Percentiles rank a stretch among this genome's conserved stretches.
Conservation (phyloP, 345 rosid genomes). For the Brassica carinata region DNA sequence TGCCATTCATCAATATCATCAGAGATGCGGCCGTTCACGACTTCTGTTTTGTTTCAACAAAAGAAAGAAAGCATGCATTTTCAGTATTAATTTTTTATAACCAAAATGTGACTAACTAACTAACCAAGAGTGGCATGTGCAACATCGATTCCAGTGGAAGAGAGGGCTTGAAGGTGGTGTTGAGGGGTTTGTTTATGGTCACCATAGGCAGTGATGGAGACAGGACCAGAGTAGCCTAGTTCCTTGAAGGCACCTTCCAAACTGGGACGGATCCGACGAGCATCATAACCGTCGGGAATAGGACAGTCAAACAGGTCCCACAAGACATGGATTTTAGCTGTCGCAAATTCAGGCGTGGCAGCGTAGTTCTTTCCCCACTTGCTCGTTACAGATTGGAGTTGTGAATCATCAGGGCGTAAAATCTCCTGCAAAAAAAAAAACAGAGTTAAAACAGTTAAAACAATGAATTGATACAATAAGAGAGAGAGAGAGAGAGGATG, state of each 20-base stretch:
- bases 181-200: background rate
- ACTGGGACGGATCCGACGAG: background rate
- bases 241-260: background rate
- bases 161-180: background rate
- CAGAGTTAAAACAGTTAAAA: no score
- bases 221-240: background rate
- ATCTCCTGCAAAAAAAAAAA: background rate
- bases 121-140: background rate
- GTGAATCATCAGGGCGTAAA: background rate
- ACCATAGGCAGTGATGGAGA: background rate
- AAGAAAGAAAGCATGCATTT: no score
- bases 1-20: background rate
- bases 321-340: constrained; percentile 6
- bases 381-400: background rate
- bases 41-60: background rate
- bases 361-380: constrained; percentile 8
- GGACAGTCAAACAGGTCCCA: constrained; percentile 17
- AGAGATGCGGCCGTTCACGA: background rate
- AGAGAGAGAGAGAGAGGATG: constrained; percentile 1
- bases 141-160: background rate
- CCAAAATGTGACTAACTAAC: no score
- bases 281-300: background rate
- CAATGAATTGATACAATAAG: background rate
- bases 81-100: no score
- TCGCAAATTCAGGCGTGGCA: background rate